phyloP scores from a whole-genome alignment of 148 eudicot genomes.

The Polygonum aviculare region DNA sequence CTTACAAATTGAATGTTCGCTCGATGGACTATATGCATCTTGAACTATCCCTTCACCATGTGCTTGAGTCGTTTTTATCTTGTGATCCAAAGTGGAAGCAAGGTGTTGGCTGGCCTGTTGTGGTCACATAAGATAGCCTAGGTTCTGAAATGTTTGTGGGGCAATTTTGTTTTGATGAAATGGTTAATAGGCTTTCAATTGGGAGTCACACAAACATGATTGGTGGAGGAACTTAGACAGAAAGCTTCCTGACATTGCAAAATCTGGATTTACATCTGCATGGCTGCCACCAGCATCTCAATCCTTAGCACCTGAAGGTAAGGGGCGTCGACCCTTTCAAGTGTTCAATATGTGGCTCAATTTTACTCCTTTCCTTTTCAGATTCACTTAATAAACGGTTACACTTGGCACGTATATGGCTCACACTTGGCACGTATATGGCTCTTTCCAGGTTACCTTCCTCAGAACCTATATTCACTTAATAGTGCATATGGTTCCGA shows the following conservation, averaged over 20 bases:
- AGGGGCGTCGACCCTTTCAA: neutral
- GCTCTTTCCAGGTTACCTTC: slow-evolving; percentile 66
- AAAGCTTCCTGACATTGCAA: slow-evolving; percentile 70
- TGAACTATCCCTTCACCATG: neutral
- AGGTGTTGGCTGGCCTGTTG: neutral
- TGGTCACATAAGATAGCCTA: neutral
- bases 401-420: neutral
- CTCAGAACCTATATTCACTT: slow-evolving; percentile 84
- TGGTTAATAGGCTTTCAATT: slow-evolving; percentile 66
- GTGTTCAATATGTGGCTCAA: neutral
- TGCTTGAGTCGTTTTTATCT: neutral
- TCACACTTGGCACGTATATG: neutral
- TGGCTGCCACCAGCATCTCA: slow-evolving; percentile 88
- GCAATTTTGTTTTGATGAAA: neutral
- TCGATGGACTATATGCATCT: neutral
- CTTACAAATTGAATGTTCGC: neutral
- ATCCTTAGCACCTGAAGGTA: slow-evolving; percentile 77
- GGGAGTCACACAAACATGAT: slow-evolving; percentile 87
- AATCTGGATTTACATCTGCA: slow-evolving; percentile 78
- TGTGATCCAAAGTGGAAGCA: neutral
- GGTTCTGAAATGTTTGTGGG: neutral
- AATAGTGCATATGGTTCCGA: slow-evolving; percentile 85
- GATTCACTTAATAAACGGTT: neutral
- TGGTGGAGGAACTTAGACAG: slow-evolving; percentile 80
- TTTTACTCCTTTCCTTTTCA: neutral